These are phyloP conservation scores for Cytospora mali DNA, from an alignment of 2,329 filamentous ascomycete species.

Conservation along the genomic window DNA sequence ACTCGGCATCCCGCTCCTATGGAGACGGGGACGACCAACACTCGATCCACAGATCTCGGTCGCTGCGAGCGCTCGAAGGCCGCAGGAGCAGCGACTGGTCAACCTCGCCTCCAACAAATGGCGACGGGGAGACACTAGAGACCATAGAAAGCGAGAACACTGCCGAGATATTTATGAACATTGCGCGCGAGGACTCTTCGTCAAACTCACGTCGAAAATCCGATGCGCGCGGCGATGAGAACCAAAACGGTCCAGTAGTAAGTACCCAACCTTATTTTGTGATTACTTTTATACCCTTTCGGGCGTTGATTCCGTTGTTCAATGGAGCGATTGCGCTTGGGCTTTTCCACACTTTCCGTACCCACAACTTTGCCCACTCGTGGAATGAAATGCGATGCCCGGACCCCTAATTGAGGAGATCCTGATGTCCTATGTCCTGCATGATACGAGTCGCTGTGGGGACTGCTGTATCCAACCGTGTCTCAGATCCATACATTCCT, in stretches of 20 bases:
- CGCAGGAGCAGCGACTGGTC: conserved; percentile 41
- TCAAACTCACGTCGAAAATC: conserved; percentile 37
- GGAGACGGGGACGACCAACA: conserved; percentile 50
- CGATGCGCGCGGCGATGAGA: conserved; percentile 39
- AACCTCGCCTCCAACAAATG: conserved; percentile 46
- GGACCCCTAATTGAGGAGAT: conserved; percentile 23
- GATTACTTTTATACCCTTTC: background rate
- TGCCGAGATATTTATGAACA: conserved; percentile 61
- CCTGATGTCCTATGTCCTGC: conserved; percentile 14
- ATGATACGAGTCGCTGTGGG: conserved; percentile 26
- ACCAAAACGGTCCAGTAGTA: conserved; percentile 32
- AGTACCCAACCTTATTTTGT: conserved; percentile 13
- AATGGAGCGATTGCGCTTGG: conserved; percentile 1
- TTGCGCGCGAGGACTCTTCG: conserved; percentile 55
- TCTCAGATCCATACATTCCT: conserved; percentile 21
- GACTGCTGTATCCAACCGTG: conserved; percentile 20
- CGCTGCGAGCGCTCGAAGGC: conserved; percentile 56
- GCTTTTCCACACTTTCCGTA: background rate
- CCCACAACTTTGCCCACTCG: conserved; percentile 22
- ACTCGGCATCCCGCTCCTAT: conserved; percentile 45
- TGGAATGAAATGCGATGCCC: conserved; percentile 24
- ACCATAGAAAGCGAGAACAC: conserved; percentile 35
- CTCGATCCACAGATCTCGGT: conserved; percentile 50
- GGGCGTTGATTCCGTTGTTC: background rate
- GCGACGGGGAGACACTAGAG: conserved; percentile 48